A percentile compares a stretch with the other conserved stretches of the same genome.
Evolutionary conservation across 441 rosid species (phyloP).

Genomic region (Populus trichocarpa): DNA sequence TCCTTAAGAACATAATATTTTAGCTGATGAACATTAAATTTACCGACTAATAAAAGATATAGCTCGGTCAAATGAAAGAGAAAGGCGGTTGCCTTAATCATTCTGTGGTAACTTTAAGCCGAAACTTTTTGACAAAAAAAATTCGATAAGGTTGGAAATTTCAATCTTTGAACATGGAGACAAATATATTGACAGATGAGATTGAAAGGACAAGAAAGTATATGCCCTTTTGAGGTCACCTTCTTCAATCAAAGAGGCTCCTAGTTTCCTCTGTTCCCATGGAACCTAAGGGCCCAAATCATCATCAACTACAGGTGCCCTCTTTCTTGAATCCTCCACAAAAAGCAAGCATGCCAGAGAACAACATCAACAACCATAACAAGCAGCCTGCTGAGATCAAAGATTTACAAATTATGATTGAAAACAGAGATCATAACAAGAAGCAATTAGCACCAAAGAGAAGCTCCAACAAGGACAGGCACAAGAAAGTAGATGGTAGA

Average conservation of each 20-base stretch:
- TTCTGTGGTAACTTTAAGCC: slow-evolving; percentile 38
- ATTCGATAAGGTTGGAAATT: slow-evolving; percentile 2
- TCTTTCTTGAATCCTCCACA: slow-evolving; percentile 55
- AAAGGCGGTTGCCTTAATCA: slow-evolving; percentile 15
- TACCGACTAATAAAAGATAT: neutral
- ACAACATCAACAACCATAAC: slow-evolving; percentile 26
- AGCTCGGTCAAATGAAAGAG: slow-evolving; percentile 18
- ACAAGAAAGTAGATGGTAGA: slow-evolving; percentile 92
- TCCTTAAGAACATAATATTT: neutral
- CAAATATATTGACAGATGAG: slow-evolving; percentile 24
- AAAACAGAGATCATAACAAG: slow-evolving; percentile 49
- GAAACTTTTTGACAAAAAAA: slow-evolving; percentile 28
- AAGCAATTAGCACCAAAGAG: slow-evolving; percentile 74
- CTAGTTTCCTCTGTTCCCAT: slow-evolving; percentile 40
- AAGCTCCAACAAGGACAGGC: slow-evolving; percentile 89
- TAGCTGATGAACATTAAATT: neutral
- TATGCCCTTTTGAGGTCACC: slow-evolving; percentile 32
- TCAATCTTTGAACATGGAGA: slow-evolving; percentile 35
- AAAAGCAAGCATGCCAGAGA: slow-evolving; percentile 33
- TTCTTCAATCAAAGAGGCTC: slow-evolving; percentile 36
- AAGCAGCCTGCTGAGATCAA: slow-evolving; percentile 59
- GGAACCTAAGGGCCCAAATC: slow-evolving; percentile 59
- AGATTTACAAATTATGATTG: slow-evolving; percentile 60
- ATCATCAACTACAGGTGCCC: slow-evolving; percentile 31
- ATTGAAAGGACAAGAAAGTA: slow-evolving; percentile 24